Base-by-base conservation (phyloP, 2,329 filamentous ascomycete genomes). In the Beauveria rudraprayagi region DNA sequence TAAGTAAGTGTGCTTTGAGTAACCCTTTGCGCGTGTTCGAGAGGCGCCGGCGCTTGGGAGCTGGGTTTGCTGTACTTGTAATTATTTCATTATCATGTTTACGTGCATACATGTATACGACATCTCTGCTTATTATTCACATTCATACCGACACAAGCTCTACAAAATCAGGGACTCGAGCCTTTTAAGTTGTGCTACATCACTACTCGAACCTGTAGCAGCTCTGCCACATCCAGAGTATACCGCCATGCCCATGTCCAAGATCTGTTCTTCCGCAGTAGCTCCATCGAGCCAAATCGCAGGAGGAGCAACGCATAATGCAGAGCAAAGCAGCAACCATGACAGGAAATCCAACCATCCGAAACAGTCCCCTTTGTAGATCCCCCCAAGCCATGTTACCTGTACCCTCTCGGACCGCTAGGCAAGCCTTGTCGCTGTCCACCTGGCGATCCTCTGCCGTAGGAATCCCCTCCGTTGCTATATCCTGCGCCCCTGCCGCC, bases 401-500 rank as follows among this genome's bases (percentile, higher is more conserved):
- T 69, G 50, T 75, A 74, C 22, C 70, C 73, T 64, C 77, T 71
- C 6, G 79, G 78, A n/a, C 78, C 78, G 61, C 73, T 76, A 2
- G 79, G 78, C 57, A 81, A 65, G 16, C 80, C 79, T 61, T 70
- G 76, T 54, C 74, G 69, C 63, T 73, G 70, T 57, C n/a, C 63
- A 46, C 34, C 56, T 22, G 16, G 50, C 34, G 24, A 40, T 7
- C 48, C 30, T 55, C 54, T 41, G 3, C 55, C 61, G 43, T 59
- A 59, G 26, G 53, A 54, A 52, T 61, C 53, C 5, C 52, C 43
- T 7, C 64, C 65, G 14, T 74, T 72, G 17, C 73, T 47, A 47
- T 69, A 66, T 24, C 71, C 69, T 16, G 72, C 69, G 26, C 69
- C 70, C 9, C 74, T 46, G 1, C 71, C 69, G 16, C 72, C 72